Evolutionary conservation across 768 basidiomycete genomes (phyloP).

Genomic region (Boletellus ananiceps): DNA sequence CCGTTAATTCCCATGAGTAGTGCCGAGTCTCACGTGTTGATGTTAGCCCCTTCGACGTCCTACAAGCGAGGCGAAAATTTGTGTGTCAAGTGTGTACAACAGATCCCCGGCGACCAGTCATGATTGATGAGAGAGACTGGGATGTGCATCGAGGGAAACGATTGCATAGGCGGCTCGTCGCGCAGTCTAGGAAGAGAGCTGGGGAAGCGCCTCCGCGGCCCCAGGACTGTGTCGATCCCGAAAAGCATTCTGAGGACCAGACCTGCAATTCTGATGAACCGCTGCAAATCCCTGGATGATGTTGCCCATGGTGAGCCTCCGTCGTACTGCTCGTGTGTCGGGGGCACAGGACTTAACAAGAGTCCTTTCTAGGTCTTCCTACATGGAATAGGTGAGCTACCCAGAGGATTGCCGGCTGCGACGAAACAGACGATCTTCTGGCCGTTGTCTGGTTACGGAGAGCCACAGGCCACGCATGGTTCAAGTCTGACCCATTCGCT

Average conservation of each 20-base stretch:
- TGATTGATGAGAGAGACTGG: constrained; percentile 61
- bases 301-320: constrained; percentile 7
- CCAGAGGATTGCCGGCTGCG: not conserved
- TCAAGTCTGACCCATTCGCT: not conserved
- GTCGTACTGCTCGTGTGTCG: not conserved
- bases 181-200: constrained; percentile 22
- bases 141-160: constrained; percentile 53
- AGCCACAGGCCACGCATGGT: not conserved
- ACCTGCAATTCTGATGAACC: constrained; percentile 1
- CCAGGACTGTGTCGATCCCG: not conserved
- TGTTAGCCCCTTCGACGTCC: constrained; percentile 51
- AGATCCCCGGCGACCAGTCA: constrained; percentile 50
- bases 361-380: not conserved
- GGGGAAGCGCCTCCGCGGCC: not conserved
- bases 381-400: constrained; percentile 1
- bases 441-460: constrained; percentile 6
- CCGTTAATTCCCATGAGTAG: constrained; percentile 1
- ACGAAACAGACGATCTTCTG: constrained; percentile 9
- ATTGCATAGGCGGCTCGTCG: constrained; percentile 46
- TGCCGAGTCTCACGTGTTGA: constrained; percentile 7
- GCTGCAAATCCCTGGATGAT: constrained; percentile 9
- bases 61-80: constrained; percentile 52
- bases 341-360: constrained; percentile 2
- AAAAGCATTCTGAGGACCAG: constrained; percentile 6
- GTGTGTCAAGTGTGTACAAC: constrained; percentile 62